Evolutionary conservation across 2,329 filamentous ascomycete species (phyloP), one percentile per base, ranked within the genome.

Genomic region (Paraphaeosphaeria minitans): DNA sequence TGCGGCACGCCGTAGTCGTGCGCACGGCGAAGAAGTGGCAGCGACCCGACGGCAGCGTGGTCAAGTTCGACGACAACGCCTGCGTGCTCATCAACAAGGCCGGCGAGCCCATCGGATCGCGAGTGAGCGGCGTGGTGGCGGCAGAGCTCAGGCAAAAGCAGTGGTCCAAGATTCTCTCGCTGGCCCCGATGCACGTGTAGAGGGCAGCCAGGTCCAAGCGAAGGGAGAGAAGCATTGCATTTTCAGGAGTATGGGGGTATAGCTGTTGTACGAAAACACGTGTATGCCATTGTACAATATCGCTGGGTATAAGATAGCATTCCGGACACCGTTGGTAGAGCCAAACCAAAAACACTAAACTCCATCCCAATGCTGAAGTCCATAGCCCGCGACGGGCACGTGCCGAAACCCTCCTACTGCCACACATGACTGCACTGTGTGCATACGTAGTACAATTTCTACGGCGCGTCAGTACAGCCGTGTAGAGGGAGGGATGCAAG

Each of bases 1-100:
- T 99, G 69, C 88, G 94, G 65, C 95, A 99, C 79, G 95, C 95
- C 21, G 92, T 99, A 46, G 88, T 99, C 27, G 96, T 99, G 59
- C 90, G 95, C 64, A 97, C 94, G 39, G 87, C 83, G 71, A 96
- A 98, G 81, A 90, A 93, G 80, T 86, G 90, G 61, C 91, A 95
- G 78, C 85, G 95, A 63, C 87, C 87, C 33, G 95, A 99, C 81
- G 95, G 95, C 53, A 93, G 89, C 74, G 88, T 95, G 48, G 89
- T 99, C 66, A 89, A 89, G 68, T 99, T 99, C 77, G 95, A 96
- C 79, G 95, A 99, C 80, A 99, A 99, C 79, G 95, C 95, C 49
- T 99, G 95, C 76, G 95, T 99, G 47, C 83, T 99, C 67, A 90
- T 99, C 78, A 98, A 96, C 82, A 99, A 98, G 85, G 85, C 92